Evolutionary conservation across 768 basidiomycete genomes (phyloP).

Genomic region (Termitomyces sp.): DNA sequence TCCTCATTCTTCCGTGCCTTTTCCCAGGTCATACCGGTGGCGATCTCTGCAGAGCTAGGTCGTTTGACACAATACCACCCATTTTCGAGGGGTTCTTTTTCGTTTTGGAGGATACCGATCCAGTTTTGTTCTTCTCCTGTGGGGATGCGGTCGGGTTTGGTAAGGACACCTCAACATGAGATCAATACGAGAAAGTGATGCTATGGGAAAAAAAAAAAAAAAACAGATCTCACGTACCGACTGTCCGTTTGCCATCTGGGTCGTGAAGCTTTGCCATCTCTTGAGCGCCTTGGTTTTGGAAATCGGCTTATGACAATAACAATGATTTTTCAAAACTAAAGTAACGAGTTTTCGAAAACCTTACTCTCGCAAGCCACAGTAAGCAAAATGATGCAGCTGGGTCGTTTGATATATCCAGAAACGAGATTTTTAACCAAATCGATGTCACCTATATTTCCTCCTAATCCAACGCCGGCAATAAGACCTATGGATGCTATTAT

Average conservation of each 20-base stretch:
- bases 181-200: not conserved
- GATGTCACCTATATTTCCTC: slow-evolving; percentile 51
- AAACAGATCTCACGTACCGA: slow-evolving; percentile 47
- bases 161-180: slow-evolving; percentile 50
- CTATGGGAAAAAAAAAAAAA: not conserved
- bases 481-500: slow-evolving; percentile 32
- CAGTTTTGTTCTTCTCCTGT: slow-evolving; percentile 48
- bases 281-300: slow-evolving; percentile 74
- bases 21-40: slow-evolving; percentile 48
- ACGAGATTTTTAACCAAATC: slow-evolving; percentile 55
- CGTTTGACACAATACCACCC: slow-evolving; percentile 60
- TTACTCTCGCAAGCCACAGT: slow-evolving; percentile 62
- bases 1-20: slow-evolving; percentile 54
- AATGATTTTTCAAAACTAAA: not conserved
- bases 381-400: slow-evolving; percentile 57
- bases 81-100: slow-evolving; percentile 42
- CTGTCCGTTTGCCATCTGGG: slow-evolving; percentile 58
- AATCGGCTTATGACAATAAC: slow-evolving; percentile 48
- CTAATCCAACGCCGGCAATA: slow-evolving; percentile 48
- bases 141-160: slow-evolving; percentile 67
- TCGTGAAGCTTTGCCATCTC: slow-evolving; percentile 57
- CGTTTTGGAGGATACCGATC: slow-evolving; percentile 52
- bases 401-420: slow-evolving; percentile 50
- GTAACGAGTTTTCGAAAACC: slow-evolving; percentile 11
- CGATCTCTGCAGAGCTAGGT: slow-evolving; percentile 44